Percentiles rank a stretch among this genome's conserved stretches.
Evolutionary conservation across 139 green algal species (phyloP).

Genomic region (Protoeuglena noctilucae): DNA sequence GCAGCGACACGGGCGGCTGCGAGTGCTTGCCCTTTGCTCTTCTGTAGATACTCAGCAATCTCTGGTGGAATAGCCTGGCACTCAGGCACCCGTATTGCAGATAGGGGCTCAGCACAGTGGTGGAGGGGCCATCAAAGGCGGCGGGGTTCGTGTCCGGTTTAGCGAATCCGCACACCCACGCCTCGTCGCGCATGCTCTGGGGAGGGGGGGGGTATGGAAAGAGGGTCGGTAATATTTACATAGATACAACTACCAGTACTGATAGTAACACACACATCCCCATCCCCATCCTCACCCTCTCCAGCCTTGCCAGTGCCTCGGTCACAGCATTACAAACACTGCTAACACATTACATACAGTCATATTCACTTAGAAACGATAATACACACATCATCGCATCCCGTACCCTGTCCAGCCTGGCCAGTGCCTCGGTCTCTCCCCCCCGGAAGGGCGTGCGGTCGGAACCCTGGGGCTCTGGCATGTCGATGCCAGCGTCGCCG

Average conservation of each 20-base stretch:
- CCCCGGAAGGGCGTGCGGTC: slow-evolving; percentile 21
- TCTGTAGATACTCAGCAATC: slow-evolving; percentile 17
- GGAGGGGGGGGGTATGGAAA: too few species aligned
- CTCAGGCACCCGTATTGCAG: slow-evolving; percentile 61
- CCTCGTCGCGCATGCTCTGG: slow-evolving; percentile 24
- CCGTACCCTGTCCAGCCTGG: slow-evolving; percentile 31
- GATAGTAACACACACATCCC: too few species aligned
- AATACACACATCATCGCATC: too few species aligned
- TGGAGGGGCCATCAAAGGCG: slow-evolving; percentile 54
- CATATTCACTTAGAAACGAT: too few species aligned
- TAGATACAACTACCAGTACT: too few species aligned
- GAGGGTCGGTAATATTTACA: too few species aligned
- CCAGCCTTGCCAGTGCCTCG: too few species aligned
- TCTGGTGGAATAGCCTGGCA: slow-evolving; percentile 24
- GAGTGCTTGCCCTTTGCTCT: slow-evolving; percentile 35
- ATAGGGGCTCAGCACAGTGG: slow-evolving; percentile 74
- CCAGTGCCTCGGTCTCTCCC: slow-evolving; percentile 48
- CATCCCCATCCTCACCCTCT: too few species aligned
- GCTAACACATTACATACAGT: too few species aligned
- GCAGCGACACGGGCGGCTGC: slow-evolving; percentile 61
- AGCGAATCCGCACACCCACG: slow-evolving; percentile 63
- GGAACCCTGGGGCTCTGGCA: slow-evolving; percentile 3
- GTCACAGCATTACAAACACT: too few species aligned
- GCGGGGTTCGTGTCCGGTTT: slow-evolving; percentile 73
- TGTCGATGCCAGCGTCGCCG: slow-evolving; percentile 3